Evolutionary conservation across 208 protist species (phyloP).

Genomic region (Wallacemonas rigidus): DNA sequence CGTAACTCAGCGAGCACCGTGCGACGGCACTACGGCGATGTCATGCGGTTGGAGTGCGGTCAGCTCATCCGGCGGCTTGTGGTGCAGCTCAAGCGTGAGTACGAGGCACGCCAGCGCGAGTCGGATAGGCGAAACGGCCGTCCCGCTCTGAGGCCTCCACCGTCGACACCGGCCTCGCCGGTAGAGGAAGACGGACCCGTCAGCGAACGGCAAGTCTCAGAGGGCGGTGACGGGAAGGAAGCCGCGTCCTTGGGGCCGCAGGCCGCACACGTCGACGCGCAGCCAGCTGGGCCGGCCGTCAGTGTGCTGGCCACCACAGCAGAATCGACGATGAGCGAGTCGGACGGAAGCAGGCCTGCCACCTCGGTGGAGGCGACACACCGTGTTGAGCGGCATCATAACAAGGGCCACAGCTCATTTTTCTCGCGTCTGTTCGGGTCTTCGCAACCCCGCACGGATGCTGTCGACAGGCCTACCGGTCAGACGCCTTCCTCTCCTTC

Average conservation of each 20-base stretch:
- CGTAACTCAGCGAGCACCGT: conserved; percentile 55
- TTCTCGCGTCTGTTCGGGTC: neutral
- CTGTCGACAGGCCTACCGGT: too few species aligned
- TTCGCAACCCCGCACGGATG: neutral
- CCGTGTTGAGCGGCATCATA: too few species aligned
- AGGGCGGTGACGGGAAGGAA: neutral
- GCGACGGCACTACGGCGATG: conserved; percentile 40
- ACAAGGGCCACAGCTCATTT: neutral
- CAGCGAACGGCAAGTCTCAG: neutral
- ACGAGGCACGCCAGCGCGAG: neutral
- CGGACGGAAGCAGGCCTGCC: too few species aligned
- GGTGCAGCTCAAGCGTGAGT: conserved; percentile 30
- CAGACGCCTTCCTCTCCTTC: neutral
- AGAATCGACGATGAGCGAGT: too few species aligned
- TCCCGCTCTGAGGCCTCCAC: neutral
- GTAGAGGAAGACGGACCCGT: neutral
- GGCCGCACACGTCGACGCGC: too few species aligned
- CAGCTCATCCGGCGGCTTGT: conserved; percentile 39
- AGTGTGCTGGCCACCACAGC: too few species aligned
- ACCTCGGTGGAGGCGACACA: too few species aligned
- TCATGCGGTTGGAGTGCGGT: conserved; percentile 42
- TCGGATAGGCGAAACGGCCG: neutral
- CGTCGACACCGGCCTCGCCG: neutral
- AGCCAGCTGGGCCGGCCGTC: too few species aligned
- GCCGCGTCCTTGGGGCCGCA: too few species aligned